A percentile compares a stretch with the other conserved stretches of the same genome.
Evolutionary conservation across 2,329 filamentous ascomycete species (phyloP).

Genomic region (Acrodontium crateriforme): DNA sequence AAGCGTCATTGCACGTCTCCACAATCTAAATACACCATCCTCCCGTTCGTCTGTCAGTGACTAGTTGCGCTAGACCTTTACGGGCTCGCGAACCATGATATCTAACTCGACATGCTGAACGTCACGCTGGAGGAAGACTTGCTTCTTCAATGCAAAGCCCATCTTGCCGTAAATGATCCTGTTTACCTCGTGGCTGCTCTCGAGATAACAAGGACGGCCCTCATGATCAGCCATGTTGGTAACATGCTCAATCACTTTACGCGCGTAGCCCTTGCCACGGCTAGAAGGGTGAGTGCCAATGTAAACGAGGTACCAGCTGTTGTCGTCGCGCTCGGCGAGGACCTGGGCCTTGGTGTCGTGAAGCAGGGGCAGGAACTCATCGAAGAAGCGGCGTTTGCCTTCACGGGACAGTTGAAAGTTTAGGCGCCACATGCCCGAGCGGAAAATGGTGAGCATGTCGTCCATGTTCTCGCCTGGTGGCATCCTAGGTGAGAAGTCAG

Average conservation of each 20-base stretch:
- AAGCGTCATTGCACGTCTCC: too few relatives aligned
- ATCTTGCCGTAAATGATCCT: constrained; percentile 60
- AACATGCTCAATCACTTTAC: constrained; percentile 57
- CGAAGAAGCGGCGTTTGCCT: constrained; percentile 60
- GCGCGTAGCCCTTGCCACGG: constrained; percentile 58
- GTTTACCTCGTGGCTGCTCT: constrained; percentile 59
- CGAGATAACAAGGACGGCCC: constrained; percentile 58
- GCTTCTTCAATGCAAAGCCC: constrained; percentile 53
- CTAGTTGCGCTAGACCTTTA: too few relatives aligned
- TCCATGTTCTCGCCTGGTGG: constrained; percentile 62
- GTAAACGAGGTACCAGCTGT: constrained; percentile 73
- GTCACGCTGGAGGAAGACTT: constrained; percentile 48
- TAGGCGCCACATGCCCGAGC: constrained; percentile 65
- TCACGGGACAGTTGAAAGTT: constrained; percentile 60
- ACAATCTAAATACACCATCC: too few relatives aligned
- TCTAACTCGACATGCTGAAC: constrained; percentile 50
- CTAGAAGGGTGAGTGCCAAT: constrained; percentile 60
- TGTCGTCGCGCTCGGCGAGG: constrained; percentile 46
- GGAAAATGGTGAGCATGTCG: constrained; percentile 55
- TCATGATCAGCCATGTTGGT: constrained; percentile 54
- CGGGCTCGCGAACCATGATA: constrained; percentile 70
- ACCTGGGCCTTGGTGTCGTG: constrained; percentile 57
- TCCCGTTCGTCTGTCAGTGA: too few relatives aligned
- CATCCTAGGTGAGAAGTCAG: constrained; percentile 40
- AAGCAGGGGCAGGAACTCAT: constrained; percentile 62